These are phyloP conservation scores for Candida neerlandica DNA, from an alignment of 1,139 yeast species.

Conservation along the genomic window DNA sequence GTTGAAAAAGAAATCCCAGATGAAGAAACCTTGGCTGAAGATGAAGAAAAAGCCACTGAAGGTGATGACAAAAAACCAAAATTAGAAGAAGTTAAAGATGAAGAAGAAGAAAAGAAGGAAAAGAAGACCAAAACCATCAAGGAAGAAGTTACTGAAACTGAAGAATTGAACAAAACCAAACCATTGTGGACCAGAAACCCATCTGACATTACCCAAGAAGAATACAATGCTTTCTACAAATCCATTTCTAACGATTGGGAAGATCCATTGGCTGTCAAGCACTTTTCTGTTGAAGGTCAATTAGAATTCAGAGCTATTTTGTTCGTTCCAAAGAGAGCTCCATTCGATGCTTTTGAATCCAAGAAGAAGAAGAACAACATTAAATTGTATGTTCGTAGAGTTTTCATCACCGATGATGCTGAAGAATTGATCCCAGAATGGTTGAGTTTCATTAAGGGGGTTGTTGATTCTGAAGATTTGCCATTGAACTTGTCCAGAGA, in stretches of 20 bases:
- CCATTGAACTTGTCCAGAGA: conserved; percentile 99
- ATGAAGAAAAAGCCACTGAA: conserved; percentile 50
- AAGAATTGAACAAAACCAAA: conserved; percentile 98
- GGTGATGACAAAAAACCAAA: conserved; percentile 58
- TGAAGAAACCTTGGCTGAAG: conserved; percentile 63
- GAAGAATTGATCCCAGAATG: conserved; percentile 99
- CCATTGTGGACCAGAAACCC: conserved; percentile 99
- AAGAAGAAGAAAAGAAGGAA: conserved; percentile 68
- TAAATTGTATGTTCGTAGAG: conserved; percentile 99
- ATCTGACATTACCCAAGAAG: conserved; percentile 95
- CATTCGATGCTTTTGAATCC: conserved; percentile 94
- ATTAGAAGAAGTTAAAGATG: conserved; percentile 71
- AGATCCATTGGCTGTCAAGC: conserved; percentile 99
- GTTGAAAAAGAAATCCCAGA: conserved; percentile 93
- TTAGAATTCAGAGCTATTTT: conserved; percentile 98
- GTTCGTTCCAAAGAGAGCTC: conserved; percentile 99
- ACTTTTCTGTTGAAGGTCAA: conserved; percentile 99
- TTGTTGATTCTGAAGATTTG: conserved; percentile 98
- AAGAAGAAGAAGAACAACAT: conserved; percentile 99
- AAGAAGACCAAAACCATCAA: conserved; percentile 75
- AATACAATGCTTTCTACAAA: conserved; percentile 99
- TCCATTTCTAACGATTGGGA: conserved; percentile 99
- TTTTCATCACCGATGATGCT: conserved; percentile 99
- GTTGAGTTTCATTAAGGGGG: conserved; percentile 98
- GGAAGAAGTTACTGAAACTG: conserved; percentile 85